Evolutionary conservation across 495 filamentous ascomycete genomes (phyloP), one percentile per base, ranked within the genome.

Genomic region (Pyrenopolyporus hunteri): DNA sequence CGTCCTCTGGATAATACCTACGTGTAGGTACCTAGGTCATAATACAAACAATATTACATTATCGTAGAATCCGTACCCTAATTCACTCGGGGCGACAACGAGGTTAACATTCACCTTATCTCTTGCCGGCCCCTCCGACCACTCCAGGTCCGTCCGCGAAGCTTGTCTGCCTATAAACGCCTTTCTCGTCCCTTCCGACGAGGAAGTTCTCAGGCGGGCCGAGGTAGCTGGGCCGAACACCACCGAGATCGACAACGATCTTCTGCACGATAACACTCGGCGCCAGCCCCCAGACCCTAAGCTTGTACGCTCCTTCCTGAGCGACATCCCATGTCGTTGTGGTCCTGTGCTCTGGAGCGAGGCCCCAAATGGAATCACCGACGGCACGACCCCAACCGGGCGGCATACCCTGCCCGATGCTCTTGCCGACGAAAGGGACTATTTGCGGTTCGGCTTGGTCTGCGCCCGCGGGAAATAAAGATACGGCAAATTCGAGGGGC

Each of bases 261-360:
- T 88, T 90, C 75, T 90, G 84, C 39, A 91, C 76, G n/a, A 89
- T 75, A 1, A 90, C 73, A 16, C 83, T 84, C 32, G 85, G 80
- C 74, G 88, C 83, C 45, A 88, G 71, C 19, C 81, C 76, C 82
- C 85, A 86, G 16, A 90, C 51, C 43, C 82, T 82, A 48, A 89
- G 67, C 26, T 74, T 85, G 59, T 87, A 83, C 39, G 76, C 76
- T 7, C 85, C 85, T 51, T 74, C 70, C 7, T 55, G 58, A 7
- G 73, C 56, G 6, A 82, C 73, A 25, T 69, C 69, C 68, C 83
- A 85, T 17, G 51, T 80, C 26, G 80, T 86, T 16, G 79, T 84
- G 4, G 80, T 84, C 13, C 71, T 80, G 36, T 77, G 74, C n/a
- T 57, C 68, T 55, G 44, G 61, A n/a, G 49, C 62, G 14, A 74